A percentile compares a stretch with the other conserved stretches of the same genome.
These are phyloP conservation scores for Aegilops speltoides DNA, from an alignment of 176 grass and related monocot species.

Conservation along the genomic window DNA sequence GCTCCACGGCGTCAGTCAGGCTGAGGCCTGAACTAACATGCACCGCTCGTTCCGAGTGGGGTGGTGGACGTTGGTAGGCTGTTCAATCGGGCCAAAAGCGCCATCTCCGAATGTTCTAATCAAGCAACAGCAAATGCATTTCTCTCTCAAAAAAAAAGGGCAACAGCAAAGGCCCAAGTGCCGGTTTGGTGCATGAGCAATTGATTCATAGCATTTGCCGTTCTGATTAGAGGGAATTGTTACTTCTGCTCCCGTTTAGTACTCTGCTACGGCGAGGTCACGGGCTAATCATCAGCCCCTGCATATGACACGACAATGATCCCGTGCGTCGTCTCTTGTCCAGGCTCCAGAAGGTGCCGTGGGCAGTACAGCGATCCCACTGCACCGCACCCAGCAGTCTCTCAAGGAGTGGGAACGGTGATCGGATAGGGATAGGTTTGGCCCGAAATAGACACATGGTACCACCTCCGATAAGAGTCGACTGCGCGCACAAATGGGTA, in stretches of 20 bases:
- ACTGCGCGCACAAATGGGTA: neutral
- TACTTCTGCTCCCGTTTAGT: neutral
- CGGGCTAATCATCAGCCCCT: neutral
- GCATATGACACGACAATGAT: neutral
- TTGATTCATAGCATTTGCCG: neutral
- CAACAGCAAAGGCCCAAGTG: no score
- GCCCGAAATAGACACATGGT: neutral
- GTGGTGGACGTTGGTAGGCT: neutral
- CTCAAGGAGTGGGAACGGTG: neutral
- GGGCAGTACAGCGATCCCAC: neutral
- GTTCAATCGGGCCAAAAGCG: neutral
- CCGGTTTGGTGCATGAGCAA: neutral
- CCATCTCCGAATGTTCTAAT: neutral
- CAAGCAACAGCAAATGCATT: no score
- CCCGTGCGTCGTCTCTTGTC: neutral
- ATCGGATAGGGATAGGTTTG: neutral
- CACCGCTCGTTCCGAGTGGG: neutral
- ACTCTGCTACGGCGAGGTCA: neutral
- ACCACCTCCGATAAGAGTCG: neutral
- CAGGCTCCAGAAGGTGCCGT: neutral
- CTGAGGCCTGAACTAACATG: neutral
- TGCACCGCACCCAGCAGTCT: neutral
- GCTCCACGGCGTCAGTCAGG: neutral
- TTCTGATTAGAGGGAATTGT: neutral
- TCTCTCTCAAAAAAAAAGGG: no score